Evolutionary conservation across 140 eudicot genomes (phyloP).

Genomic region (Ambrosia hybrid): DNA sequence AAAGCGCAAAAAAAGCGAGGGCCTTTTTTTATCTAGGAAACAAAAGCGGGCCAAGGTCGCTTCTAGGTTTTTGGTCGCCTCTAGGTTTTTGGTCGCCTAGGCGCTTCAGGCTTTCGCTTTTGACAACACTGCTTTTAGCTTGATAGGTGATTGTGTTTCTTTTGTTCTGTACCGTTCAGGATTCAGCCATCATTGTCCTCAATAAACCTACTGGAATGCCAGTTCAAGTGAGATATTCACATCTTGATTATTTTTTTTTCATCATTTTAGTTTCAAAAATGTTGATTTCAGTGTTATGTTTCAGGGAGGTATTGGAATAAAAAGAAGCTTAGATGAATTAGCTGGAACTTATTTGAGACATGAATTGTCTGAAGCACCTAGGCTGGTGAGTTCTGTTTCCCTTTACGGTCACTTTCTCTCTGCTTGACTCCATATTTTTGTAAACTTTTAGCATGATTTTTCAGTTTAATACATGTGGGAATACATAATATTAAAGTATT

Average conservation of each 20-base stretch:
- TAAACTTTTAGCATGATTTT: neutral
- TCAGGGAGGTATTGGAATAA: conserved; percentile 95
- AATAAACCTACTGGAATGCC: conserved; percentile 99
- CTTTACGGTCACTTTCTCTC: conserved; percentile 6
- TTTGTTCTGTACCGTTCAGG: conserved; percentile 41
- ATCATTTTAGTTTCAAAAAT: neutral
- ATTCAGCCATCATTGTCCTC: conserved; percentile 78
- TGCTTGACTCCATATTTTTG: neutral
- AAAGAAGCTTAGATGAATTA: conserved; percentile 82
- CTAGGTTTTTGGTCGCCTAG: no score
- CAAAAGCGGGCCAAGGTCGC: no score
- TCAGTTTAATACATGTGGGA: neutral
- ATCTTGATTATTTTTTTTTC: neutral
- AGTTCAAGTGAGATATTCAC: conserved; percentile 63
- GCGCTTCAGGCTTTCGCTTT: no score
- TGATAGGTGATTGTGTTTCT: conserved; percentile 5
- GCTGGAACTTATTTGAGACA: conserved; percentile 77
- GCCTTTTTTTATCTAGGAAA: no score
- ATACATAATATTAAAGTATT: no score
- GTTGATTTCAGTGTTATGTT: conserved; percentile 5
- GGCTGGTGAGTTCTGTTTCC: conserved; percentile 72
- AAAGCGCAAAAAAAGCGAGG: no score
- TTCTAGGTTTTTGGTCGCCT: no score
- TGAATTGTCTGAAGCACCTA: conserved; percentile 70
- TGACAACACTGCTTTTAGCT: neutral